Evolutionary conservation across 495 filamentous ascomycete genomes (phyloP).

Genomic region (Penicillium paradoxum): DNA sequence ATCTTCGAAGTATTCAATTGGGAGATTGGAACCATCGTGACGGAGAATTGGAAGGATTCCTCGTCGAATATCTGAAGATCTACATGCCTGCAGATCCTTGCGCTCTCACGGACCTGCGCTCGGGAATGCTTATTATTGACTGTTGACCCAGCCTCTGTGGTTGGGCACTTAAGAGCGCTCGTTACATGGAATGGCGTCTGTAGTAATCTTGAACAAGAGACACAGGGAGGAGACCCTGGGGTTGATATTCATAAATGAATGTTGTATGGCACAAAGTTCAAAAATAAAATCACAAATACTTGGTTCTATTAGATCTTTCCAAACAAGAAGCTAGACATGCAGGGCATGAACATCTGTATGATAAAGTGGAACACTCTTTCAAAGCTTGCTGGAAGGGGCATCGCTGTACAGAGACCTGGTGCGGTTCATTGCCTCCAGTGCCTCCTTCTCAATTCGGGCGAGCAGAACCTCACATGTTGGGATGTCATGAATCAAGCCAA

Average conservation of each 20-base stretch:
- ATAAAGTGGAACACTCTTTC: conserved; percentile 4
- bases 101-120: neutral
- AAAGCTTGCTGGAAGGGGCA: conserved; percentile 38
- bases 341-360: neutral
- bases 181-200: neutral
- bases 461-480: conserved; percentile 58
- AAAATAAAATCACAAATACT: neutral
- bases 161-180: neutral
- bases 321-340: conserved; percentile 6
- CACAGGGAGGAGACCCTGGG: neutral
- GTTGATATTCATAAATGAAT: neutral
- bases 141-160: neutral
- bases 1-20: too few species aligned
- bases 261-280: neutral
- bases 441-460: conserved; percentile 58
- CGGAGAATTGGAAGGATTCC: neutral
- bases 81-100: conserved; percentile 2
- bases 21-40: too few species aligned
- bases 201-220: too few species aligned
- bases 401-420: conserved; percentile 35
- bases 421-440: conserved; percentile 46
- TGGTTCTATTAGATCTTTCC: conserved; percentile 11
- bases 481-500: conserved; percentile 65
- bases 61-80: neutral
- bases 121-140: conserved; percentile 1